Evolutionary conservation across 2,329 filamentous ascomycete genomes (phyloP).

Genomic region (Sclerotinia glacialis): DNA sequence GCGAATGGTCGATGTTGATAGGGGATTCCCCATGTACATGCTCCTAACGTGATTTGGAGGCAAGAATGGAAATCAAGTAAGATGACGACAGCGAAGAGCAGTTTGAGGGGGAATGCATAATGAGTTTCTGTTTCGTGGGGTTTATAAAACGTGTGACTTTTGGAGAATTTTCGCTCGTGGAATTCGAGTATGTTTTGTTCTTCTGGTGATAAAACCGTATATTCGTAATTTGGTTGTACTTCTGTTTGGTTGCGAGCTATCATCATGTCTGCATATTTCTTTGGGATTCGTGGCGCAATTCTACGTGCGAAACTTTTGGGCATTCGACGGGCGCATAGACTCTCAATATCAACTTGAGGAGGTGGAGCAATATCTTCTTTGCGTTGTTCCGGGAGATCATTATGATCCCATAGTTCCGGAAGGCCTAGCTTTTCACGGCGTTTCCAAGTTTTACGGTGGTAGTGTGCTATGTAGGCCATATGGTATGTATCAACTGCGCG

Average conservation of each 20-base stretch:
- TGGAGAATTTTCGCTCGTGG: conserved; percentile 75
- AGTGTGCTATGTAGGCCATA: conserved; percentile 78
- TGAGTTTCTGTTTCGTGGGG: conserved; percentile 83
- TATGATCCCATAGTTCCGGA: conserved; percentile 53
- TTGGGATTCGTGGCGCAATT: conserved; percentile 30
- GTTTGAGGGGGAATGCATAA: conserved; percentile 69
- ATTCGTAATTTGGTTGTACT: conserved; percentile 43
- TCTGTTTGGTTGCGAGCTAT: conserved; percentile 23
- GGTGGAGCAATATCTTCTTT: conserved; percentile 41
- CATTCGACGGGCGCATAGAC: conserved; percentile 30
- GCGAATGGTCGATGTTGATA: conserved; percentile 66
- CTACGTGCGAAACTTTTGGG: conserved; percentile 27
- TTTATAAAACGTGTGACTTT: conserved; percentile 85
- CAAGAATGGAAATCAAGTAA: conserved; percentile 75
- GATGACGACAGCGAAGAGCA: conserved; percentile 71
- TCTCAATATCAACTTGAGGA: conserved; percentile 42
- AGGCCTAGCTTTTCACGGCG: conserved; percentile 58
- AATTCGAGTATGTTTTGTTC: conserved; percentile 70
- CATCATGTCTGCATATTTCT: conserved; percentile 29
- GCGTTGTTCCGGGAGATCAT: conserved; percentile 53
- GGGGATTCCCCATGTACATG: conserved; percentile 74
- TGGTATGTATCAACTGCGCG: conserved; percentile 81
- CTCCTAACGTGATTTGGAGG: conserved; percentile 75
- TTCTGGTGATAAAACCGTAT: conserved; percentile 60
- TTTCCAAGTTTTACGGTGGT: conserved; percentile 48